A percentile compares a stretch with the other conserved stretches of the same genome.
phyloP scores from a whole-genome alignment of 805 yeast genomes.

The Candida tibetensis region DNA sequence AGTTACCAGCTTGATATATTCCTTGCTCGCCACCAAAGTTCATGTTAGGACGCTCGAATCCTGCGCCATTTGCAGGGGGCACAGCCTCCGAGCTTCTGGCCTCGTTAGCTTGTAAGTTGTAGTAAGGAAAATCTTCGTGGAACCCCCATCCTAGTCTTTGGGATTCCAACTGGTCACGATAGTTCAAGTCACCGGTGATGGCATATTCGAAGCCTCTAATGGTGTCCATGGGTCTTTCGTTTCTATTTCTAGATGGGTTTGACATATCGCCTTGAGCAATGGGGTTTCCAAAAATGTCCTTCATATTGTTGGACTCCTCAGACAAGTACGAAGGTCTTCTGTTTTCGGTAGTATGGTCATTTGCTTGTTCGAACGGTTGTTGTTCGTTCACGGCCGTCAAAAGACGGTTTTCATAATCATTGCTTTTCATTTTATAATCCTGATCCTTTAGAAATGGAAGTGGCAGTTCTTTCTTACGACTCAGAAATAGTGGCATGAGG shows the following conservation, averaged over 20 bases:
- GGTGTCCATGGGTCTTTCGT: constrained; percentile 96
- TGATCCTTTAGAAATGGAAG: constrained; percentile 5
- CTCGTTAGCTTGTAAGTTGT: constrained; percentile 33
- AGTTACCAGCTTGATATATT: constrained; percentile 55
- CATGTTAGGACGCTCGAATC: constrained; percentile 27
- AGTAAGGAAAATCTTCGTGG: constrained; percentile 71
- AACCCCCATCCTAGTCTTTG: constrained; percentile 81
- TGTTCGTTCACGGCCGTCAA: constrained; percentile 90
- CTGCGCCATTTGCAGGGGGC: constrained; percentile 36
- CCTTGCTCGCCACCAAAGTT: constrained; percentile 40
- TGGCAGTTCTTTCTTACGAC: constrained; percentile 1
- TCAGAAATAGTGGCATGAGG: constrained; percentile 7
- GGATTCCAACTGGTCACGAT: constrained; percentile 80
- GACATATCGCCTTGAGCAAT: constrained; percentile 81
- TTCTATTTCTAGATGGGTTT: constrained; percentile 89
- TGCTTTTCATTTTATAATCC: constrained; percentile 5
- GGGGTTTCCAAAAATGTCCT: constrained; percentile 84
- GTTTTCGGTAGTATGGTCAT: constrained; percentile 33
- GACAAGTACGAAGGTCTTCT: constrained; percentile 43
- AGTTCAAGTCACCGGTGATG: constrained; percentile 80
- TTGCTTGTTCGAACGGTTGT: constrained; percentile 83
- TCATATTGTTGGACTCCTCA: constrained; percentile 53
- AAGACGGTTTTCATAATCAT: constrained; percentile 61
- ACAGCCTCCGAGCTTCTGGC: constrained; percentile 7
- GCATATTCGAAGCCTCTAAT: constrained; percentile 91